Conservation (phyloP, 2,329 filamentous ascomycete genomes). For the Ambrosiella cleistominuta region DNA sequence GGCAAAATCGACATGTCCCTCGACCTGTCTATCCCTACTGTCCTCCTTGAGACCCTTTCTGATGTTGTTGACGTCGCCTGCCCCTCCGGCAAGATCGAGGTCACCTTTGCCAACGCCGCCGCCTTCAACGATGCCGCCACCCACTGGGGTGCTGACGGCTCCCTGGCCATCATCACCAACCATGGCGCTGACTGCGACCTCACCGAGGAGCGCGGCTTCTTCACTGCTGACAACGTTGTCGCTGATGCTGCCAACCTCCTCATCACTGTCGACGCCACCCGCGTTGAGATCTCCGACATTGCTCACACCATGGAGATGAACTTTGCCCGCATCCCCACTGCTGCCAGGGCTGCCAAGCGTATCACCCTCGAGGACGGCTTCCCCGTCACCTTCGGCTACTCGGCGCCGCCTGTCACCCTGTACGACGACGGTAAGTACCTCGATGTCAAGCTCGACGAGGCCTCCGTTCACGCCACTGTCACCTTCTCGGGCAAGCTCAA, state of each 20-base stretch:
- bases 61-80: constrained; percentile 14
- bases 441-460: constrained; percentile 20
- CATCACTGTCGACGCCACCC: constrained; percentile 19
- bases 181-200: constrained; percentile 24
- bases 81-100: constrained; percentile 13
- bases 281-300: constrained; percentile 20
- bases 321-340: constrained; percentile 17
- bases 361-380: background rate
- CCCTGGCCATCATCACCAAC: constrained; percentile 26
- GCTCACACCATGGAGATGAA: constrained; percentile 15
- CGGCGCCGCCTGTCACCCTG: constrained; percentile 15
- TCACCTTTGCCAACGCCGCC: constrained; percentile 13
- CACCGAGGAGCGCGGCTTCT: constrained; percentile 24
- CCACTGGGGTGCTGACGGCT: constrained; percentile 13
- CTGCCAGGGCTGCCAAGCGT: constrained; percentile 13
- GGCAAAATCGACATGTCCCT: constrained; percentile 16
- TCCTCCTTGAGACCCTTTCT: constrained; percentile 15
- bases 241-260: constrained; percentile 10
- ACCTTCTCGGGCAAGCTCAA: constrained; percentile 26
- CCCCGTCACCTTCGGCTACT: background rate
- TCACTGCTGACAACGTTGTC: constrained; percentile 19
- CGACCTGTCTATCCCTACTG: constrained; percentile 14
- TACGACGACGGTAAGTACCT: constrained; percentile 19
- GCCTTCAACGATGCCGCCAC: constrained; percentile 14
- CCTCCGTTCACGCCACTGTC: constrained; percentile 20